Conservation (phyloP, 2,329 filamentous ascomycete species). For the Calonectria pseudoturangicola region DNA sequence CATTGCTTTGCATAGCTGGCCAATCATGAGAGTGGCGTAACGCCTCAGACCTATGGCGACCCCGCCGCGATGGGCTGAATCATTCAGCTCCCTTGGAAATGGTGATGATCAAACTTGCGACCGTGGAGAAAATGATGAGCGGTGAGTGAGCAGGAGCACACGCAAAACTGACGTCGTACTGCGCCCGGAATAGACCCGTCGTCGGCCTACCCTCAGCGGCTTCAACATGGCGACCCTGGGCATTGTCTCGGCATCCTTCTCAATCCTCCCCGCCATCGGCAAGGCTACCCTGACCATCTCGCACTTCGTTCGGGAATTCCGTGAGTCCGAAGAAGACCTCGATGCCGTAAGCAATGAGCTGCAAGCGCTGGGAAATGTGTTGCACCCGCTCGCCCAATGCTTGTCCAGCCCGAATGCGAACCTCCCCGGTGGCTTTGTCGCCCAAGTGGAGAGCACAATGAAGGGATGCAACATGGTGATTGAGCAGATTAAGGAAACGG, state of each 20-base stretch:
- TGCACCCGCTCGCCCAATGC: neutral
- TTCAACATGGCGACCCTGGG: conserved; percentile 3
- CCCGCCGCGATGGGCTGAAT: neutral
- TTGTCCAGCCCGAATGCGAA: neutral
- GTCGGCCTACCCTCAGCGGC: neutral
- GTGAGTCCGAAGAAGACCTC: neutral
- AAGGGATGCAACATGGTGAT: neutral
- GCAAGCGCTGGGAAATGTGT: neutral
- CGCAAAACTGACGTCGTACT: neutral
- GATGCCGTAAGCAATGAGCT: neutral
- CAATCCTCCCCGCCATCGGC: neutral
- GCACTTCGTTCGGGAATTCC: neutral
- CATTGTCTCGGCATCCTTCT: conserved; percentile 5
- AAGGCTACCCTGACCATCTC: neutral
- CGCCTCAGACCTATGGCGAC: neutral
- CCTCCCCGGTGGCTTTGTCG: neutral
- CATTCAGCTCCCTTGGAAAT: neutral
- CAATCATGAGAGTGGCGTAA: conserved; percentile 6
- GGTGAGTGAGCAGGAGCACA: neutral
- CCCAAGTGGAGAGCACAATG: neutral
- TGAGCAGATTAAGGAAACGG: neutral
- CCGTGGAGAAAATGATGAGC: neutral
- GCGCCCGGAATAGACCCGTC: neutral
- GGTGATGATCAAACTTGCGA: neutral
- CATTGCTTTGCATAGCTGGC: neutral